These are phyloP conservation scores for Aschersonia sp. DNA, from an alignment of 2,329 filamentous ascomycete genomes.

Conservation along the genomic window DNA sequence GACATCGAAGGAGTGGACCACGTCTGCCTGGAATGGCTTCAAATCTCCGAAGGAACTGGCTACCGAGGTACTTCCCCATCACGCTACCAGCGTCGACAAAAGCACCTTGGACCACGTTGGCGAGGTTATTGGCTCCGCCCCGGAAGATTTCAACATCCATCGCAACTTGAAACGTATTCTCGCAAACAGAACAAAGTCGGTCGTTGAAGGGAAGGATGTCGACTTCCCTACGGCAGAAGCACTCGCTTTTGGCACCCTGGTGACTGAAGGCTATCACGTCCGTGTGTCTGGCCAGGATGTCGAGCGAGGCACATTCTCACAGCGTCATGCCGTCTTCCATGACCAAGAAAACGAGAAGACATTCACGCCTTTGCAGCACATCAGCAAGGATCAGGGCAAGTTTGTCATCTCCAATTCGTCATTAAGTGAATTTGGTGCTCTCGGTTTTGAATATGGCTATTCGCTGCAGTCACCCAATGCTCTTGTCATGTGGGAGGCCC, in stretches of 20 bases:
- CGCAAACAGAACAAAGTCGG: constrained; percentile 75
- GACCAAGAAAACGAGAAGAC: constrained; percentile 91
- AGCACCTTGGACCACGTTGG: constrained; percentile 71
- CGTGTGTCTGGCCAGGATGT: constrained; percentile 98
- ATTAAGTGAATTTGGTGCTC: constrained; percentile 52
- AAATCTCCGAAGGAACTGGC: constrained; percentile 97
- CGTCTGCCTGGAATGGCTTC: constrained; percentile 98
- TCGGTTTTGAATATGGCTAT: constrained; percentile 98
- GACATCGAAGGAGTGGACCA: constrained; percentile 95
- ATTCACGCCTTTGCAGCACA: constrained; percentile 81
- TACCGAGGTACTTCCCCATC: constrained; percentile 83
- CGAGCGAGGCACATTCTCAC: constrained; percentile 97
- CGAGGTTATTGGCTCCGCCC: constrained; percentile 60
- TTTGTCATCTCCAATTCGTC: constrained; percentile 98
- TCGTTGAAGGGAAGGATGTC: constrained; percentile 83
- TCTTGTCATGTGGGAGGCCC: constrained; percentile 98
- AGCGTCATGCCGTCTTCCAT: constrained; percentile 92
- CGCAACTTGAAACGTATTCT: constrained; percentile 97
- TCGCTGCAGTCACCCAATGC: constrained; percentile 93
- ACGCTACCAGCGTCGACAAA: constrained; percentile 65
- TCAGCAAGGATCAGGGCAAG: constrained; percentile 82
- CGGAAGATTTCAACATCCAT: constrained; percentile 80
- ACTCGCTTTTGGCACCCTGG: constrained; percentile 82
- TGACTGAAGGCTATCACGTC: constrained; percentile 89
- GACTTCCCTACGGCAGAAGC: constrained; percentile 97